Evolutionary conservation across 1,284 basidiomycete genomes (phyloP), one percentile per base, ranked within the genome.

Genomic region (Pseudozyma sp.): DNA sequence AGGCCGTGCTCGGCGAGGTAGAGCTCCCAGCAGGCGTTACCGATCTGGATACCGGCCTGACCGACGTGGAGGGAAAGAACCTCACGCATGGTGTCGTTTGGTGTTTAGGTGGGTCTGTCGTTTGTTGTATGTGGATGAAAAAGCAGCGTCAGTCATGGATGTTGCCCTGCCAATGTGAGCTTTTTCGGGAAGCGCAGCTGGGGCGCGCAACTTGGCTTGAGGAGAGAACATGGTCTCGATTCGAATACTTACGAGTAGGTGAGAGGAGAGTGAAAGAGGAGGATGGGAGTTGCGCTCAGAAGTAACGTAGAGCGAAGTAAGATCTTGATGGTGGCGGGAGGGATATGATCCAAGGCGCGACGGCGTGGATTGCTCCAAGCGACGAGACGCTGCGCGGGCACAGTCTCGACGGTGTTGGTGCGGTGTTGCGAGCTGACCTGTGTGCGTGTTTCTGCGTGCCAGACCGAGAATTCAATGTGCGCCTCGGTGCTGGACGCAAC

Each of bases 1-100:
- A 99, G 89, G 84, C 95, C 95, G 86, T 99, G 97, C 87, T 99
- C 97, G 81, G 96, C 90, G 78, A 94, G 97, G 88, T 99, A 99
- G 75, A 99, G 77, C 87, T 97, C 95, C 96, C 95, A 85, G 76
- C 85, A 85, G 65, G 85, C 83, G 67, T 84, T 82, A 76, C 82
- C 82, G 68, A 81, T 81, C 88, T 95, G 94, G 81, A 95, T 92
- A 91, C 93, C 93, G 84, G 94, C 94, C 88, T 95, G 93, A 81
- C 93, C 93, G 86, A 95, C 93, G 86, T 94, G 93, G 84, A 95
- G 88, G 83, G 93, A 94, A 87, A 95, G 94, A 86, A 95, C 93
- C 92, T 85, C 84, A 70, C 80, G 77, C 77, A 80, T 81, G 39
- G 33, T 75, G 53, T 45, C 16, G 16, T 37, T 30, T 54, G 50